Conservation (phyloP, 2,329 filamentous ascomycete genomes). For the Colletotrichum cordylinicola region DNA sequence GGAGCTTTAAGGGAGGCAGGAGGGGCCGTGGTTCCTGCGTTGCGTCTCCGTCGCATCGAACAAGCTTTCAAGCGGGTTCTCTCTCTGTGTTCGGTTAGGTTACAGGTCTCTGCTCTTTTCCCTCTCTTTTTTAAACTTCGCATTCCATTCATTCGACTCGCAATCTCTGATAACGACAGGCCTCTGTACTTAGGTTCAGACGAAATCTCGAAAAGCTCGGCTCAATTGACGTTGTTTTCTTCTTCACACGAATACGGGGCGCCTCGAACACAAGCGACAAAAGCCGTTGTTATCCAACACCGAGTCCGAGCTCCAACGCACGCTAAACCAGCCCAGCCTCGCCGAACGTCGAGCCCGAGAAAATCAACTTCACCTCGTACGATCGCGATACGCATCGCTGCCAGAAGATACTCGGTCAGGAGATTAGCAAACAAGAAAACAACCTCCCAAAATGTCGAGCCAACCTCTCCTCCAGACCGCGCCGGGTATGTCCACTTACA, state of each 20-base stretch:
- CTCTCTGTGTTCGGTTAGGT: conserved; percentile 4
- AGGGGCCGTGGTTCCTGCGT: background rate
- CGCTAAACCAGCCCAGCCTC: background rate
- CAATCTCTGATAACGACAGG: background rate
- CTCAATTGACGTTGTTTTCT: background rate
- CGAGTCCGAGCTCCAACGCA: conserved; percentile 12
- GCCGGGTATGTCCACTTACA: conserved; percentile 67
- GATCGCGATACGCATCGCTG: background rate
- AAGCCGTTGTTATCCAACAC: background rate
- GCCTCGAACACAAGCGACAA: background rate
- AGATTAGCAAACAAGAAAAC: background rate
- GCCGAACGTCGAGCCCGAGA: background rate
- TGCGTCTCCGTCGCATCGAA: background rate
- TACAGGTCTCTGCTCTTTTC: background rate
- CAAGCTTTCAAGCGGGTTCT: conserved; percentile 21
- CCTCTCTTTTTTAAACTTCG: background rate
- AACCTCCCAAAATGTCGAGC: conserved; percentile 75
- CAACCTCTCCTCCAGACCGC: conserved; percentile 95
- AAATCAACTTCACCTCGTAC: background rate
- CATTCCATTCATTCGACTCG: background rate
- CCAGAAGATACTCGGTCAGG: background rate
- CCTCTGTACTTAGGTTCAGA: background rate
- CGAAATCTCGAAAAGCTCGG: background rate
- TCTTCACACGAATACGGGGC: background rate
- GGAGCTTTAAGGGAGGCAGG: background rate